Percentiles rank a stretch among this genome's conserved stretches.
Conservation (phyloP, 2,329 filamentous ascomycete genomes). For the Rasamsonia emersonii region DNA sequence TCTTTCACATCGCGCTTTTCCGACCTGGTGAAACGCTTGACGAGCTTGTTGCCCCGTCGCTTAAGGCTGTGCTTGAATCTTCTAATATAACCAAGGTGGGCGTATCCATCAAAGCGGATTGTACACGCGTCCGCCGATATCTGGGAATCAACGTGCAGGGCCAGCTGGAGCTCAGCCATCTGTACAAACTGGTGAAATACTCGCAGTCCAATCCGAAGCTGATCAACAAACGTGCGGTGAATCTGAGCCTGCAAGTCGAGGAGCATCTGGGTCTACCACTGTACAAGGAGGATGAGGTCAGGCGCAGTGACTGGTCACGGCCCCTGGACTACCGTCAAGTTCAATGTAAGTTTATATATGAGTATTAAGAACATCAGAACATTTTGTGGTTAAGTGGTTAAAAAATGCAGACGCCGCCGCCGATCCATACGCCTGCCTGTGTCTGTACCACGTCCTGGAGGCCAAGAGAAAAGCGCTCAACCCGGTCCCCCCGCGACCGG, state of each 20-base stretch:
- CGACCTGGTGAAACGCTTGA: conserved; percentile 29
- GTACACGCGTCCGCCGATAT: conserved; percentile 57
- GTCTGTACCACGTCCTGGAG: conserved; percentile 66
- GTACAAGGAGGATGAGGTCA: conserved; percentile 61
- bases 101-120: conserved; percentile 64
- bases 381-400: conserved; percentile 14
- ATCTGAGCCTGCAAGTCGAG: conserved; percentile 60
- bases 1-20: conserved; percentile 72
- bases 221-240: conserved; percentile 60
- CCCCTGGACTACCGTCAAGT: conserved; percentile 57
- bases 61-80: conserved; percentile 66
- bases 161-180: conserved; percentile 71
- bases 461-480: conserved; percentile 55
- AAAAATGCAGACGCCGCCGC: conserved; percentile 63
- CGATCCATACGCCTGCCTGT: conserved; percentile 71
- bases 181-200: conserved; percentile 69
- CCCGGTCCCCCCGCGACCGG: conserved; percentile 63
- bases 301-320: conserved; percentile 66
- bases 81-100: conserved; percentile 63
- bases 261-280: conserved; percentile 65
- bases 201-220: conserved; percentile 44
- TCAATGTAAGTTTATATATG: conserved; percentile 47
- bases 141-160: conserved; percentile 58
- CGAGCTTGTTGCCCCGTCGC: conserved; percentile 60
- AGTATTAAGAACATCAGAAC: conserved; percentile 5